A percentile compares a stretch with the other conserved stretches of the same genome.
phyloP scores from a whole-genome alignment of 2,329 filamentous ascomycete species.

The Cercospora zeae-maydis region DNA sequence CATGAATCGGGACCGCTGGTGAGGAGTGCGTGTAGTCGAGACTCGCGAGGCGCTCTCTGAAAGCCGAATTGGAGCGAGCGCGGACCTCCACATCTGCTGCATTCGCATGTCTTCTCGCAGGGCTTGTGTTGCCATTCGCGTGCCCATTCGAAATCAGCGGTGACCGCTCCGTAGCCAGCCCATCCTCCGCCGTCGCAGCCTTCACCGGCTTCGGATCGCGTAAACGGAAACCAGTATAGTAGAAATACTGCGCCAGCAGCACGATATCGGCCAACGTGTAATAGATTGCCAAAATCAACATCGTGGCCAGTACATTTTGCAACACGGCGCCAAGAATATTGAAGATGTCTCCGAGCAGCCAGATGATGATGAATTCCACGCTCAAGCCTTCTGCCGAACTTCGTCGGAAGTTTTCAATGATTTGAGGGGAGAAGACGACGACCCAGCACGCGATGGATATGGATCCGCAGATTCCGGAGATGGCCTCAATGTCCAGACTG shows the following conservation, averaged over 20 bases:
- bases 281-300: conserved; percentile 54
- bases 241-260: conserved; percentile 84
- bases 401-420: conserved; percentile 88
- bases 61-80: conserved; percentile 37
- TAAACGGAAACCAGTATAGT: conserved; percentile 85
- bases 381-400: conserved; percentile 83
- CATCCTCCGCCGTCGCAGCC: conserved; percentile 23
- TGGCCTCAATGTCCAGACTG: conserved; percentile 77
- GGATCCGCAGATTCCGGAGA: conserved; percentile 90
- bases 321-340: conserved; percentile 91
- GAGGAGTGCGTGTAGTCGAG: conserved; percentile 68
- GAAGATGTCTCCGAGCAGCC: conserved; percentile 91
- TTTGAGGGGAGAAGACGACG: conserved; percentile 94
- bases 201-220: conserved; percentile 60
- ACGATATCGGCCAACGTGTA: conserved; percentile 87
- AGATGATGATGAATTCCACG: conserved; percentile 86
- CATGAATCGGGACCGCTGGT: conserved; percentile 74
- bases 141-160: conserved; percentile 36
- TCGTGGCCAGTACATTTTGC: conserved; percentile 88
- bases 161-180: conserved; percentile 34
- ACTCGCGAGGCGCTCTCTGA: conserved; percentile 51
- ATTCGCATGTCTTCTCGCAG: conserved; percentile 15
- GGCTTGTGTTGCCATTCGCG: conserved; percentile 27
- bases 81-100: conserved; percentile 31
- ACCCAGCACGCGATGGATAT: conserved; percentile 98